phyloP scores from a whole-genome alignment of 2,329 filamentous ascomycete genomes.

The Beauveria sp. region DNA sequence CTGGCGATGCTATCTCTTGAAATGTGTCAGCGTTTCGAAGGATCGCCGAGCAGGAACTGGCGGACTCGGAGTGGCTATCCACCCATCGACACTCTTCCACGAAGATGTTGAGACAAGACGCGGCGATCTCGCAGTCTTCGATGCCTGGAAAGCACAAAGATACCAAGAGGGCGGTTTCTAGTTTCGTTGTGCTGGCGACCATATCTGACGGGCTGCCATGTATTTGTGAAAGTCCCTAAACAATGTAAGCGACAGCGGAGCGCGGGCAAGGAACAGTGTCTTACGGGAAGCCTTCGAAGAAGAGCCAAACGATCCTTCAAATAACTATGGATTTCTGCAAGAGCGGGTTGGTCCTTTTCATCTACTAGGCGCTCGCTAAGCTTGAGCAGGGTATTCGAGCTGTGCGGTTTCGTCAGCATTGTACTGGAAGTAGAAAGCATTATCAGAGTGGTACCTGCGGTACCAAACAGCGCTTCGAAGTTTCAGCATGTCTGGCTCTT shows the following conservation, averaged over 20 bases:
- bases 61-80: constrained; percentile 40
- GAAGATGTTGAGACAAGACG: constrained; percentile 52
- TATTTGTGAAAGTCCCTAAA: constrained; percentile 46
- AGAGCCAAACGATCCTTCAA: constrained; percentile 48
- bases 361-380: constrained; percentile 42
- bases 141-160: constrained; percentile 59
- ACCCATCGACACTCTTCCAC: constrained; percentile 54
- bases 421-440: neutral
- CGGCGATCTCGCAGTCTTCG: constrained; percentile 57
- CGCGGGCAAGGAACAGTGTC: constrained; percentile 13
- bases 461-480: constrained; percentile 42
- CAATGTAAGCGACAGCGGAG: neutral
- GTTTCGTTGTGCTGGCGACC: constrained; percentile 42
- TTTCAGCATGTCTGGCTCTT: constrained; percentile 19
- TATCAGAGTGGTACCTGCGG: constrained; percentile 35
- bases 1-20: constrained; percentile 53
- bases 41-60: constrained; percentile 44
- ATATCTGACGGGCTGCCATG: constrained; percentile 49
- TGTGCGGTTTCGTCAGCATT: constrained; percentile 13
- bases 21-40: constrained; percentile 56
- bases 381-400: constrained; percentile 33
- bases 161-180: constrained; percentile 56
- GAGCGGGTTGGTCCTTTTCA: constrained; percentile 34
- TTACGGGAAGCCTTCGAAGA: constrained; percentile 42
- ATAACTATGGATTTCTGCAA: constrained; percentile 46